These are phyloP conservation scores for Mucor saturninus DNA, from an alignment of 371 early-diverging fungal genomes.

Conservation along the genomic window DNA sequence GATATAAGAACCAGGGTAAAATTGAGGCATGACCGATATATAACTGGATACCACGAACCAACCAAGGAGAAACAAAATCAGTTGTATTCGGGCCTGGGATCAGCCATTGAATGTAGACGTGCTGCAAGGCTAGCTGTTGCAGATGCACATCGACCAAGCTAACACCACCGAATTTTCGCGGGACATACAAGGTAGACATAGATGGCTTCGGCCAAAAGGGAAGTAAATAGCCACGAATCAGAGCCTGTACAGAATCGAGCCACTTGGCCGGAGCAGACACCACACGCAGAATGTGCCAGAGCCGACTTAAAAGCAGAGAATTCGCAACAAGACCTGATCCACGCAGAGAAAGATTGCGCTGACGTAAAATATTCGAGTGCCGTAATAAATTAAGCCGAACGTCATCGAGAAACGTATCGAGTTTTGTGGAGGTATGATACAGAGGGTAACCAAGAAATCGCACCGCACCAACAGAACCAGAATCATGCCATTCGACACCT, in stretches of 20 bases:
- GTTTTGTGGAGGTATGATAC: neutral
- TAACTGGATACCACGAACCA: no score
- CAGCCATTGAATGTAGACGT: no score
- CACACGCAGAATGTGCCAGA: slow-evolving; percentile 17
- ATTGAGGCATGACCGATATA: no score
- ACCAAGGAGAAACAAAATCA: no score
- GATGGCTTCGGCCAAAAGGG: slow-evolving; percentile 5
- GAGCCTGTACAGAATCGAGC: neutral
- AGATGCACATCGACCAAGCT: neutral
- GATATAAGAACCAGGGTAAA: no score
- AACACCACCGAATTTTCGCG: slow-evolving; percentile 3
- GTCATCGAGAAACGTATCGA: no score
- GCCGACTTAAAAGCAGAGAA: slow-evolving; percentile 9
- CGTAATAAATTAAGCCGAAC: slow-evolving; percentile 1
- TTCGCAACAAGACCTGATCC: slow-evolving; percentile 17
- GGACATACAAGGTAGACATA: neutral
- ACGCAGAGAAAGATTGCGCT: slow-evolving; percentile 3
- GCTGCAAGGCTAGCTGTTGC: slow-evolving; percentile 4
- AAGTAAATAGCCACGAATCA: neutral
- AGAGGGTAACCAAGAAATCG: slow-evolving; percentile 24
- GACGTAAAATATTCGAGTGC: neutral
- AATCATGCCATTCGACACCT: slow-evolving; percentile 7
- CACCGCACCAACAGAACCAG: neutral
- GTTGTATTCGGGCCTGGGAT: no score
- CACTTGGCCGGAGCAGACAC: neutral